Evolutionary conservation across 1,284 basidiomycete species (phyloP), one percentile per base, ranked within the genome.

Genomic region (Mrakiaceae sp.): DNA sequence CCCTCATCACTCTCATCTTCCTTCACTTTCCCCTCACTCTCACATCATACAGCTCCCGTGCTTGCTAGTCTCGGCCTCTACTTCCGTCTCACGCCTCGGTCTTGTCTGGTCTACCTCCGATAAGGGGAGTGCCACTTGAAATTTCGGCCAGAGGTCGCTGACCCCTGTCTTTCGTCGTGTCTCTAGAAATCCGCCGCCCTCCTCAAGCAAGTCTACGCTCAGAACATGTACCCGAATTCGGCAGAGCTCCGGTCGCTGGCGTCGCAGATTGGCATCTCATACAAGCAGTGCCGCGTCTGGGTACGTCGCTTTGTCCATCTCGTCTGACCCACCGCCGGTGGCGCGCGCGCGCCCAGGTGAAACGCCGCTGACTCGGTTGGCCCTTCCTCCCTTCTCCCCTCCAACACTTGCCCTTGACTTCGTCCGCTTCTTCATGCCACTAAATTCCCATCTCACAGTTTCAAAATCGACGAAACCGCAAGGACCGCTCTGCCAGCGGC

Each of bases 211-310:
- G 50, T 64, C 43, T 64, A 64, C 52, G 52, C 55, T 52, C 16
- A 60, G 40, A 59, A 64, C 43, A 27, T 52, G 43, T 60, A 64
- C 50, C 63, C 63, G 2, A 64, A 64, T 49, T 47, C 58, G 42
- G 58, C 59, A 10, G 63, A 64, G 52, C 46, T 64, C 46, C 44
- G 49, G 14, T 40, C 51, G 11, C 54, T 64, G 46, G 58, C 63
- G 2, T 8, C 11, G 4, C 44, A 60, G 4, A 60, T 64, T 43
- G 14, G 44, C 2, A 60, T 64, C 51, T 51, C 60, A 46, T 56
- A 59, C 58, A 64, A 64, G 63, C 63, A 64, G 63, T 52, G 52
- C 4, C 44, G 63, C 2, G 63, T 60, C 10, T 64, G 63, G 63
- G 63, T 64, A 14, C 48, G 63, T 56, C 12, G n/a, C 52, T 6